Conservation (phyloP, 805 yeast genomes). For the Teunomyces tritomae region DNA sequence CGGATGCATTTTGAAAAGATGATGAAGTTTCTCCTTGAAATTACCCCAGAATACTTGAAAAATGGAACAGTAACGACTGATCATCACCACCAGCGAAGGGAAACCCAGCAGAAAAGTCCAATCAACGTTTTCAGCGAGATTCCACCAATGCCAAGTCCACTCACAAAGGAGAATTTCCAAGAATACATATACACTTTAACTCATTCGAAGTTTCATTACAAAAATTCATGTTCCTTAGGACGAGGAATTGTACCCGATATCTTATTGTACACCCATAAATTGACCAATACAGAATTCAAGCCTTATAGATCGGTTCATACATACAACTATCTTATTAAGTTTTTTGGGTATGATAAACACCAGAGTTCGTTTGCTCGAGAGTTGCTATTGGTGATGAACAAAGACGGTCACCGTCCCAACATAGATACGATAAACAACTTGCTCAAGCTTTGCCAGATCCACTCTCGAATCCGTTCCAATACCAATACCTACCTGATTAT, state of each 20-base stretch:
- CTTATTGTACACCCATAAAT: constrained; percentile 35
- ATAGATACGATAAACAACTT: constrained; percentile 39
- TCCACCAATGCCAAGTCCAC: constrained; percentile 30
- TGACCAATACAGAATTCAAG: constrained; percentile 29
- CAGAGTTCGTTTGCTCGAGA: constrained; percentile 41
- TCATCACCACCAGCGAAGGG: constrained; percentile 6
- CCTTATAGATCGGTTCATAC: constrained; percentile 32
- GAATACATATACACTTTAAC: constrained; percentile 37
- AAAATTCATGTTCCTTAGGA: constrained; percentile 30
- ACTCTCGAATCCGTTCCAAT: constrained; percentile 30
- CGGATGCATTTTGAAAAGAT: constrained; percentile 30
- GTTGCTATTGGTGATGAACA: constrained; percentile 37
- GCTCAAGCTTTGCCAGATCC: constrained; percentile 29
- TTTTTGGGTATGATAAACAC: constrained; percentile 38
- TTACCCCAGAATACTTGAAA: constrained; percentile 31
- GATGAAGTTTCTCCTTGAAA: constrained; percentile 28
- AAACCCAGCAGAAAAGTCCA: constrained; percentile 9
- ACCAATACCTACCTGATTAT: constrained; percentile 32
- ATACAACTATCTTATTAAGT: constrained; percentile 38
- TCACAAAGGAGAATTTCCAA: constrained; percentile 27
- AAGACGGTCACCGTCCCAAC: constrained; percentile 41
- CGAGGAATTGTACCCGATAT: constrained; percentile 38
- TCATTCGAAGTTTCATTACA: constrained; percentile 30
- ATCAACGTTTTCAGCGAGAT: constrained; percentile 23
- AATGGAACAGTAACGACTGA: constrained; percentile 10